Evolutionary conservation across 2,329 filamentous ascomycete genomes (phyloP).

Genomic region (Cercospora sojina): DNA sequence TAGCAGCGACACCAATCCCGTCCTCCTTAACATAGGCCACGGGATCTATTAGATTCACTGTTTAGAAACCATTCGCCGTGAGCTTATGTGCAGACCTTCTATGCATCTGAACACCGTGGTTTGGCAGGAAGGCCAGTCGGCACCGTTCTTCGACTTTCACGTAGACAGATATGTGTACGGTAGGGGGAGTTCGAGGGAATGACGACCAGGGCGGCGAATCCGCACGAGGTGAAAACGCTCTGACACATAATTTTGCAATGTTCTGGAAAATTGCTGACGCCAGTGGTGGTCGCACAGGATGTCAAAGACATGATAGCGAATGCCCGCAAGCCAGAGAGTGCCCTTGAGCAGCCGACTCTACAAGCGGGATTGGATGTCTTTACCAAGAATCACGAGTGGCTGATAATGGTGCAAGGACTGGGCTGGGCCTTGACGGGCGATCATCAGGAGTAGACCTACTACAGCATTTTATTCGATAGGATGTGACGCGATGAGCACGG

Average conservation of each 20-base stretch:
- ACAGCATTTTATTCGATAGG: too few species aligned
- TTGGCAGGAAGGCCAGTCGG: neutral
- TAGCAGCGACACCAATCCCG: neutral
- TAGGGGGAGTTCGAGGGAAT: neutral
- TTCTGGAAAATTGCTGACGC: neutral
- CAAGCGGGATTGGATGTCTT: neutral
- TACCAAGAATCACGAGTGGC: neutral
- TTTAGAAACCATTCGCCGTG: conserved; percentile 11
- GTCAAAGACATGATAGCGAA: neutral
- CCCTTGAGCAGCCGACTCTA: neutral
- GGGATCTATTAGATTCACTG: conserved; percentile 5
- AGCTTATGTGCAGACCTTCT: conserved; percentile 5
- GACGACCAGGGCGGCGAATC: neutral
- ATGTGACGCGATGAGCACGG: too few species aligned
- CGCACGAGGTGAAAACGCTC: too few species aligned
- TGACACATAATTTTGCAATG: too few species aligned
- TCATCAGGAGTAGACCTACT: too few species aligned
- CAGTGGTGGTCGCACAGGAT: neutral
- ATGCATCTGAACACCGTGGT: neutral
- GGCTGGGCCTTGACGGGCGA: too few species aligned
- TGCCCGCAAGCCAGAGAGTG: neutral
- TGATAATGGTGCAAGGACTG: too few species aligned
- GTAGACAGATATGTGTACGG: neutral
- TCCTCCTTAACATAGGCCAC: neutral
- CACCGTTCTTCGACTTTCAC: neutral